Base-by-base conservation (phyloP, 768 basidiomycete species). In the Amanita pseudoporphyria region DNA sequence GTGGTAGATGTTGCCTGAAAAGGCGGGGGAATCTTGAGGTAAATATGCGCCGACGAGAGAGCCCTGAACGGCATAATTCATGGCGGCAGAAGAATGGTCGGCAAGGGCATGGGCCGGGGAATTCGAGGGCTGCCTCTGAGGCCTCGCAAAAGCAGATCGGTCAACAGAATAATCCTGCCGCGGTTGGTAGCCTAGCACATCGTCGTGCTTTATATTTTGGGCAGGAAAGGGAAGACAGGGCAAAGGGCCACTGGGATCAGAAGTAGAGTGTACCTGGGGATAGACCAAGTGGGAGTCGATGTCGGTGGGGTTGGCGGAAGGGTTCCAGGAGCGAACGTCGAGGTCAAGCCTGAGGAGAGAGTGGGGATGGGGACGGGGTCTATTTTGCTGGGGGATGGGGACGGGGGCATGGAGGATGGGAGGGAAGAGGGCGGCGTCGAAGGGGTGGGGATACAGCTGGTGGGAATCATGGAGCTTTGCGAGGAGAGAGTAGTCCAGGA, bases 261-360 rank as follows among this genome's bases (percentile, higher is more conserved):
- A 18, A 45, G 18, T 30, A 53, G 49, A 40, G 53, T 47, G 35
- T 51, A 46, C 13, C 41, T 54, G 31, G 22, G 56, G 52, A 21
- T 51, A 54, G 18, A 59, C 19, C 40, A 54, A 53, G 57, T 61
- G 65, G 41, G 62, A 59, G 31, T 65, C 64, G 21, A 60, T 18
- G 41, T 63, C 60, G 47, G 60, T 57, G n/a, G n/a, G n/a, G 30
- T 62, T 58, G 36, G 60, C 58, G 6, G 33, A 10, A 9, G 47
- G 49, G 22, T 50, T 41, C 49, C 49, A 50, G 18, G 49, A 40
- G 30, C 49, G 49, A 16, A 50, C 41, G 22, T 50, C 49, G n/a
- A 50, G 40, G 21, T 43, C 49, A 9, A 42, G 49, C 38, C 49
- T 50, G 39, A 50, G 49, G 5, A 55, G 49, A 10, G 56, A 49